Conservation (phyloP, 2,329 filamentous ascomycete species). For the Pseudogymnoascus sp. region DNA sequence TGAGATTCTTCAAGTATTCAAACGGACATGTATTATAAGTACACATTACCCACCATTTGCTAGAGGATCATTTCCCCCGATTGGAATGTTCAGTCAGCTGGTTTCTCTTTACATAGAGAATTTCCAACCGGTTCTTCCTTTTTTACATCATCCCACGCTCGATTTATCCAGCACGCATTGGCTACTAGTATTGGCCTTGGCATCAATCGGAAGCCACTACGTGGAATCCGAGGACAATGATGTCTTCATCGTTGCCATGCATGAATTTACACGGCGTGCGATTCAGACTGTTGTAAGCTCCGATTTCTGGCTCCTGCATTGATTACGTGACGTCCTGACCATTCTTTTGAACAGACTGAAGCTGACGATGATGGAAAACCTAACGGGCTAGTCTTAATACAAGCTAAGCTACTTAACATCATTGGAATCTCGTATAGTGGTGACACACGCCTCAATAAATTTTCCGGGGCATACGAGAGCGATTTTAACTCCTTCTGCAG, state of each 20-base stretch:
- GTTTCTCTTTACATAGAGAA: slow-evolving; percentile 32
- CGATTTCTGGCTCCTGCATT: background rate
- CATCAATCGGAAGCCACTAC: slow-evolving; percentile 35
- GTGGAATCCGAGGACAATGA: slow-evolving; percentile 24
- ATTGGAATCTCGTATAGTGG: slow-evolving; percentile 23
- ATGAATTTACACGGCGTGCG: slow-evolving; percentile 36
- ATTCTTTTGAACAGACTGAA: slow-evolving; percentile 11
- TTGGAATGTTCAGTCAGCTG: slow-evolving; percentile 20
- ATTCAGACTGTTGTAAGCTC: slow-evolving; percentile 30
- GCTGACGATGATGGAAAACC: slow-evolving; percentile 10
- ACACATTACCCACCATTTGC: slow-evolving; percentile 15
- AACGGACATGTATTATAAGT: slow-evolving; percentile 18
- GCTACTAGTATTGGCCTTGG: slow-evolving; percentile 33
- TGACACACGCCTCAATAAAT: slow-evolving; percentile 15
- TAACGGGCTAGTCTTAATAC: slow-evolving; percentile 17
- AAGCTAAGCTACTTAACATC: slow-evolving; percentile 21
- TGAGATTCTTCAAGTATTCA: slow-evolving; percentile 17
- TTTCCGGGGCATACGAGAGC: slow-evolving; percentile 14
- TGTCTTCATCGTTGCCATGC: slow-evolving; percentile 30
- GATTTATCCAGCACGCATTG: slow-evolving; percentile 32
- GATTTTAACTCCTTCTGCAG: slow-evolving; percentile 23
- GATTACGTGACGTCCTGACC: background rate
- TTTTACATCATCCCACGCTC: slow-evolving; percentile 34
- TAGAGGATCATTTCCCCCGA: slow-evolving; percentile 17
- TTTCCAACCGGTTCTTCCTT: slow-evolving; percentile 35